Conservation (phyloP, 352 stramenopile genomes). For the Phytophthora crassamura region DNA sequence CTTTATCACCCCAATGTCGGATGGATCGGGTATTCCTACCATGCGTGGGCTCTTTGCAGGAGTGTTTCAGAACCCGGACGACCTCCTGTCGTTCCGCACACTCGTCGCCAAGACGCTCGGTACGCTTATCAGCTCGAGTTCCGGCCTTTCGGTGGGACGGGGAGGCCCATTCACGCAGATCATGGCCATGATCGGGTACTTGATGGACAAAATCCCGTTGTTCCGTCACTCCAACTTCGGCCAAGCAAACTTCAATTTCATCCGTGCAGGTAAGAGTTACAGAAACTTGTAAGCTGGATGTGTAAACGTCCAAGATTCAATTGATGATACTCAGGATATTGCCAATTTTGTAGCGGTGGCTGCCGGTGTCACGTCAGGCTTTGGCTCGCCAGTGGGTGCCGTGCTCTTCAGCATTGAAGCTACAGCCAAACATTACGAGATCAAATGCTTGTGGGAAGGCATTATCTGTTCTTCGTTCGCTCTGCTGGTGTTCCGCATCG, state of each 20-base stretch:
- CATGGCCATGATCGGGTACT: constrained; percentile 75
- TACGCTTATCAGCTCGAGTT: constrained; percentile 72
- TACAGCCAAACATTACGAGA: constrained; percentile 84
- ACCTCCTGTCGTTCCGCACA: constrained; percentile 71
- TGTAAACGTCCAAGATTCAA: constrained; percentile 49
- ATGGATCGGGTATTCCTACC: constrained; percentile 79
- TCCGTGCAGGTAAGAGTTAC: constrained; percentile 59
- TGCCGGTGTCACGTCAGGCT: constrained; percentile 79
- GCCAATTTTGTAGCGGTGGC: constrained; percentile 55
- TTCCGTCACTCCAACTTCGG: constrained; percentile 80
- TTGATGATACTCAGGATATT: not conserved
- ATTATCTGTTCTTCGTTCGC: constrained; percentile 85
- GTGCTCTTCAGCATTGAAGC: constrained; percentile 89
- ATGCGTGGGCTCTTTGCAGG: constrained; percentile 86
- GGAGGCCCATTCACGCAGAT: constrained; percentile 84
- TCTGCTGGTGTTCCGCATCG: constrained; percentile 78
- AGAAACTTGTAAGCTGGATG: not conserved
- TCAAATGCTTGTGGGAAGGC: constrained; percentile 87
- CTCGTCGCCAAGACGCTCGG: constrained; percentile 76
- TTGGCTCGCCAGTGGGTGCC: constrained; percentile 77
- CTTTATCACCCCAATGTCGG: constrained; percentile 62
- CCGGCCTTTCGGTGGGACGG: constrained; percentile 72
- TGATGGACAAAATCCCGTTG: constrained; percentile 67
- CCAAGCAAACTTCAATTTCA: constrained; percentile 76
- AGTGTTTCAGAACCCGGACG: constrained; percentile 75